A percentile compares a stretch with the other conserved stretches of the same genome.
Conservation (phyloP, 1,139 yeast genomes). For the Geotrichum carabidarum region DNA sequence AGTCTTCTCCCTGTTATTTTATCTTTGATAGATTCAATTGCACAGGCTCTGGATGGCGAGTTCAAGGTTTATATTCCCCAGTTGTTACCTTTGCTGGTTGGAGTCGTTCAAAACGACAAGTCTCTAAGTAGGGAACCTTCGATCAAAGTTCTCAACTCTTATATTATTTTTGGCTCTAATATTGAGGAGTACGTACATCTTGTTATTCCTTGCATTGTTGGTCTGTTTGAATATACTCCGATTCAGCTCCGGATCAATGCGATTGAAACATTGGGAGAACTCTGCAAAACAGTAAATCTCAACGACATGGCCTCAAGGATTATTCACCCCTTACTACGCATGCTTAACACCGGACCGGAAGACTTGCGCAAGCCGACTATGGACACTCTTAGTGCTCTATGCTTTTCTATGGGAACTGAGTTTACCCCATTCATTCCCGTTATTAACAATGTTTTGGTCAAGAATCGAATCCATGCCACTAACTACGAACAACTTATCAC, state of each 20-base stretch:
- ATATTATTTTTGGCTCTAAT: conserved; percentile 84
- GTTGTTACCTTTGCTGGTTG: conserved; percentile 67
- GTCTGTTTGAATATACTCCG: conserved; percentile 57
- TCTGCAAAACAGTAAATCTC: conserved; percentile 67
- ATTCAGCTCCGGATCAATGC: conserved; percentile 62
- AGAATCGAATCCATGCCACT: conserved; percentile 62
- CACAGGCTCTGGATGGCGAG: conserved; percentile 85
- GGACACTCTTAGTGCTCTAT: conserved; percentile 73
- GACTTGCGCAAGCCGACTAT: conserved; percentile 62
- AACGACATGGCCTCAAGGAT: conserved; percentile 89
- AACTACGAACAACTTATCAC: conserved; percentile 76
- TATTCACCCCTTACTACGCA: conserved; percentile 77
- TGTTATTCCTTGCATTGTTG: conserved; percentile 76
- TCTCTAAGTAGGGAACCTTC: conserved; percentile 59
- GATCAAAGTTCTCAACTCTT: conserved; percentile 70
- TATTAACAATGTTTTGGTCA: conserved; percentile 63
- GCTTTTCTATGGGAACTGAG: conserved; percentile 78
- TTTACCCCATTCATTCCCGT: conserved; percentile 85
- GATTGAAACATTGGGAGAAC: conserved; percentile 75
- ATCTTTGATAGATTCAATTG: conserved; percentile 74
- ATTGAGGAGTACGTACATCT: conserved; percentile 86
- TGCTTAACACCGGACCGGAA: conserved; percentile 50
- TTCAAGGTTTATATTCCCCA: conserved; percentile 79
- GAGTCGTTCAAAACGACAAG: conserved; percentile 73
- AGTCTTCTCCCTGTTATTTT: conserved; percentile 76